These are phyloP conservation scores for Nakazawaea holstii DNA, from an alignment of 805 yeast genomes.

Conservation along the genomic window DNA sequence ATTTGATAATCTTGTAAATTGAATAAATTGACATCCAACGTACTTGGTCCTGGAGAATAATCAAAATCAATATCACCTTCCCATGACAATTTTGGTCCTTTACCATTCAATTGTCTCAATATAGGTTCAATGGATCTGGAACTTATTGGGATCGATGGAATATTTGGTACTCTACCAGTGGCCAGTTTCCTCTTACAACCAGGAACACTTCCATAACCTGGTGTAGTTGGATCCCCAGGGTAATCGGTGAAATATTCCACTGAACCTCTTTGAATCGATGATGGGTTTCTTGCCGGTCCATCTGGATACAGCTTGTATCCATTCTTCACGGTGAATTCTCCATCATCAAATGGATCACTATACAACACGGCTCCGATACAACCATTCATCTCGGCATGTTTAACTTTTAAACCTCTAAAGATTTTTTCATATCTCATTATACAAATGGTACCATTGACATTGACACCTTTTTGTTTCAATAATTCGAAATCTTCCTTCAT, in stretches of 20 bases:
- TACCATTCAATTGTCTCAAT: constrained; percentile 29
- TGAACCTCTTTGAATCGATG: constrained; percentile 57
- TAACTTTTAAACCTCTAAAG: constrained; percentile 51
- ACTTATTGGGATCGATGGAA: constrained; percentile 51
- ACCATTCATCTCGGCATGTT: constrained; percentile 57
- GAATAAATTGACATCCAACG: constrained; percentile 28
- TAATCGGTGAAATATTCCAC: constrained; percentile 50
- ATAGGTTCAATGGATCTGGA: constrained; percentile 36
- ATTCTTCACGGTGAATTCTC: constrained; percentile 44
- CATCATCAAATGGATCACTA: constrained; percentile 57
- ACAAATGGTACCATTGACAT: constrained; percentile 50
- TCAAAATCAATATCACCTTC: constrained; percentile 35
- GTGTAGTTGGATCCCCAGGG: constrained; percentile 79
- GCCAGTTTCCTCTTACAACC: constrained; percentile 36
- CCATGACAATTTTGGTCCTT: constrained; percentile 32
- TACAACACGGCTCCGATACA: constrained; percentile 58
- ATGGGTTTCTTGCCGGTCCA: constrained; percentile 62
- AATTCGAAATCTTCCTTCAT: constrained; percentile 44
- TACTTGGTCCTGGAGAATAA: constrained; percentile 44
- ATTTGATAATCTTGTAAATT: constrained; percentile 36
- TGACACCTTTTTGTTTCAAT: constrained; percentile 34
- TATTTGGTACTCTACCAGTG: constrained; percentile 36
- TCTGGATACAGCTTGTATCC: constrained; percentile 55
- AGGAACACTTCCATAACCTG: constrained; percentile 57
- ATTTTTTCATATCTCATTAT: constrained; percentile 47